Base-by-base conservation (phyloP, 345 rosid genomes). In the Schrenkiella parvula region DNA sequence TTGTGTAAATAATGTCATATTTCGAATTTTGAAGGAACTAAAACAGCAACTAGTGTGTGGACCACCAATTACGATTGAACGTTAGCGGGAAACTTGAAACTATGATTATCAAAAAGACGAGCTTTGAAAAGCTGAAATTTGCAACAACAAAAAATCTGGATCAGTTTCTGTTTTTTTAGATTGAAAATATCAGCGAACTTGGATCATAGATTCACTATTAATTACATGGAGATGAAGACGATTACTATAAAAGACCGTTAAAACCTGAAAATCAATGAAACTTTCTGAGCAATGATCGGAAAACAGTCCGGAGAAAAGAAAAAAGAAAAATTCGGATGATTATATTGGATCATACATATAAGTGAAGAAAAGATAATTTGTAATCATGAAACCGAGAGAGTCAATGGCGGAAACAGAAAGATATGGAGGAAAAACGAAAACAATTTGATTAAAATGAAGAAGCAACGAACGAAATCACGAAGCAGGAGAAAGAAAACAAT, bases 11-110 rank as follows among this genome's bases (percentile, higher is more conserved):
- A n/a, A n/a, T n/a, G n/a, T n/a, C n/a, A n/a, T n/a, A 46, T 39
- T n/a, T 72, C 21, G 44, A 72, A 62, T 52, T 31, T 19, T 50
- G 44, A 28, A 38, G 21, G 17, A 39, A 21, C 55, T 35, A 56
- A 8, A 21, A 56, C 2, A n/a, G n/a, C n/a, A 14, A 23, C 10
- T 35, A 12, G 70, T 66, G 14, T 15, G 66, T 46, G 66, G 58
- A 48, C 59, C n/a, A n/a, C n/a, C 61, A 34, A 18, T 23, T 15
- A 4, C 10, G 50, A 68, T 31, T 31, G 2, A 34, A 66, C 34
- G 22, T 14, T 52, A 54, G 69, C 71, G 71, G 77, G 77, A 73
- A 64, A 64, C 18, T 73, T 73, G 47, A 55, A 64, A 44, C 44
- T 51, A 43, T 18, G 21, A 37, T 53, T 12, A 6, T 4, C 0